Evolutionary conservation across 371 early-diverging fungal species (phyloP).

Genomic region (Parasitella parasitica): DNA sequence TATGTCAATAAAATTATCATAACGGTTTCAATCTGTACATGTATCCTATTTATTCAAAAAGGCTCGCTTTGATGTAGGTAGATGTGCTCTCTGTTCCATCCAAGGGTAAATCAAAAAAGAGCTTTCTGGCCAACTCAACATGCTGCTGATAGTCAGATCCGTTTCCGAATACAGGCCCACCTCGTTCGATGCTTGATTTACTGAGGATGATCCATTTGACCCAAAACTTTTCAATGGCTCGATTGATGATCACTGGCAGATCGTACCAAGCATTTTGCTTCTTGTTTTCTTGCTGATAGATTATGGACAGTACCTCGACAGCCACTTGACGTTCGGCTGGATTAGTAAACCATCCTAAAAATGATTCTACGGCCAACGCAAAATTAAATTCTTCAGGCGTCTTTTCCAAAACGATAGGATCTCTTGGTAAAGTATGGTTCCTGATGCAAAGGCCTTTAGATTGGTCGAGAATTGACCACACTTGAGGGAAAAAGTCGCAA

Average conservation of each 20-base stretch:
- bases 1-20: neutral
- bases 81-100: constrained; percentile 71
- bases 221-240: constrained; percentile 70
- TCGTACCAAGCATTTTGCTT: constrained; percentile 43
- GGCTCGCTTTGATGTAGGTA: constrained; percentile 38
- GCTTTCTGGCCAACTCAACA: constrained; percentile 60
- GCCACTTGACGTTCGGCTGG: constrained; percentile 86
- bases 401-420: constrained; percentile 83
- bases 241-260: constrained; percentile 59
- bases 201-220: constrained; percentile 55
- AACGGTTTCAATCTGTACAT: neutral
- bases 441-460: constrained; percentile 60
- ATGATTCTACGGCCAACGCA: constrained; percentile 74
- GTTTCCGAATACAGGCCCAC: constrained; percentile 2
- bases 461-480: constrained; percentile 70
- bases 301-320: constrained; percentile 68
- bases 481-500: constrained; percentile 72
- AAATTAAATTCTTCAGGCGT: constrained; percentile 82
- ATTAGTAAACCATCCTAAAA: constrained; percentile 67
- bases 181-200: constrained; percentile 7
- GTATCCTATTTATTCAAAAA: neutral
- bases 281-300: constrained; percentile 50
- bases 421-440: constrained; percentile 60
- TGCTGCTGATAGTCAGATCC: constrained; percentile 53
- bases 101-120: constrained; percentile 81